Percentiles rank a stretch among this genome's conserved stretches.
phyloP scores from a whole-genome alignment of 2,329 filamentous ascomycete genomes.

The Myriosclerotinia curreyana region DNA sequence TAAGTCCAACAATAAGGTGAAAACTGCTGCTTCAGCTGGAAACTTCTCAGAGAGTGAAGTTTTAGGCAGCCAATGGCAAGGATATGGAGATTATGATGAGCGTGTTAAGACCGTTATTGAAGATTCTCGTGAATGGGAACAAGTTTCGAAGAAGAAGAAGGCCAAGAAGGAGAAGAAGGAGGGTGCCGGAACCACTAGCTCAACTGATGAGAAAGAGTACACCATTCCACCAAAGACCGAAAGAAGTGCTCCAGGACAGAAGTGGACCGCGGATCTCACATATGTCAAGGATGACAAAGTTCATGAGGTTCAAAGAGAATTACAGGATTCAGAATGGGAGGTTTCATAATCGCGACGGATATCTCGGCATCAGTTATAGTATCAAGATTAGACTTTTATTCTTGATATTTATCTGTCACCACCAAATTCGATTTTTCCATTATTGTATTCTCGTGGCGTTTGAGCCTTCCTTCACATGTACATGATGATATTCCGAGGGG shows the following conservation, averaged over 20 bases:
- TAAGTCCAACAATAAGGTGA: constrained; percentile 38
- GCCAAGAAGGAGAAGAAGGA: constrained; percentile 28
- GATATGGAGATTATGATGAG: constrained; percentile 54
- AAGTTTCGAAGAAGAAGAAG: constrained; percentile 47
- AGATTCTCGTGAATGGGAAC: constrained; percentile 56
- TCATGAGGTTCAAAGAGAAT: constrained; percentile 25
- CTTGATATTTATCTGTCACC: constrained; percentile 7
- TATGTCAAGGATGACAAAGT: constrained; percentile 27
- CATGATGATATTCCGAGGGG: constrained; percentile 18
- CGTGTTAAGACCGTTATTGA: constrained; percentile 56
- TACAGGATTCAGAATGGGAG: constrained; percentile 39
- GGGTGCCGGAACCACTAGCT: constrained; percentile 19
- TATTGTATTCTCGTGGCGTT: constrained; percentile 23
- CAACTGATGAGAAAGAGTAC: constrained; percentile 31
- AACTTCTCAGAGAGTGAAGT: constrained; percentile 30
- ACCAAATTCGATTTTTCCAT: constrained; percentile 6
- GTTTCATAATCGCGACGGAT: constrained; percentile 30
- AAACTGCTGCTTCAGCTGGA: constrained; percentile 33
- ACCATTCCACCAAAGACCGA: constrained; percentile 26
- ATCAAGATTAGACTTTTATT: constrained; percentile 13
- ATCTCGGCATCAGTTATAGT: background rate
- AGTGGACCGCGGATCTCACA: constrained; percentile 29
- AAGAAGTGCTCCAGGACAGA: constrained; percentile 31
- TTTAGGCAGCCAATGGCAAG: constrained; percentile 26
- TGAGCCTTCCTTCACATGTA: constrained; percentile 22